Percentiles rank a stretch among this genome's conserved stretches.
Evolutionary conservation across 1,284 basidiomycete genomes (phyloP).

Genomic region (Coniophora puteana): DNA sequence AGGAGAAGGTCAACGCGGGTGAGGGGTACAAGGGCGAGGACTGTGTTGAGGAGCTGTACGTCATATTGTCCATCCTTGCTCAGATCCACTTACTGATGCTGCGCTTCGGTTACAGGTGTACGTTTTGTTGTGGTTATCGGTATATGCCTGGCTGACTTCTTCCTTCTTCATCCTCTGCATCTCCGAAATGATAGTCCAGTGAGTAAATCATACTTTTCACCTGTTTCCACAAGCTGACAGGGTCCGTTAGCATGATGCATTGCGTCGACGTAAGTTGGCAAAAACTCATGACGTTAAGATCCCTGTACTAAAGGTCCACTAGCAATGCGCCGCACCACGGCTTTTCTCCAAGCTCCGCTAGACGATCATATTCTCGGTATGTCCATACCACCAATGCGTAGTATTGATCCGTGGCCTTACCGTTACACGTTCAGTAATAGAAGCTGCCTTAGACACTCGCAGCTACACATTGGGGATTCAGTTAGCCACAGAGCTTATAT

Average conservation of each 20-base stretch:
- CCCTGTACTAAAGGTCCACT: conserved; percentile 11
- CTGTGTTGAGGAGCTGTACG: conserved; percentile 86
- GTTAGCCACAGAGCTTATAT: too few relatives aligned
- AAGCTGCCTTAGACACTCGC: too few relatives aligned
- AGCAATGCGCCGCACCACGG: conserved; percentile 80
- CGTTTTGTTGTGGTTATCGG: conserved; percentile 24
- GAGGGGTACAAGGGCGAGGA: conserved; percentile 86
- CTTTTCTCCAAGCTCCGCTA: conserved; percentile 70
- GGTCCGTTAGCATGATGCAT: conserved; percentile 74
- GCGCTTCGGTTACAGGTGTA: conserved; percentile 39
- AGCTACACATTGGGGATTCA: background rate
- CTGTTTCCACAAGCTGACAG: conserved; percentile 8
- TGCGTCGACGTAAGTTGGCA: conserved; percentile 71
- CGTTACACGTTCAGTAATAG: too few relatives aligned
- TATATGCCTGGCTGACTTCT: conserved; percentile 12
- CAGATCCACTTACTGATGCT: conserved; percentile 8
- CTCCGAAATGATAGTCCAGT: conserved; percentile 54
- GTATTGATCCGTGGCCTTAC: background rate
- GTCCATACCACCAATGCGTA: conserved; percentile 2
- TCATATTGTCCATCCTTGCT: conserved; percentile 17
- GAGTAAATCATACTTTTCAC: conserved; percentile 25
- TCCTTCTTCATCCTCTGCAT: conserved; percentile 7
- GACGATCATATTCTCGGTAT: conserved; percentile 18
- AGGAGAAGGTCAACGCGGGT: conserved; percentile 80
- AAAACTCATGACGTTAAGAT: background rate